Conservation (phyloP, 2,329 filamentous ascomycete species). For the Penicillium sp. region DNA sequence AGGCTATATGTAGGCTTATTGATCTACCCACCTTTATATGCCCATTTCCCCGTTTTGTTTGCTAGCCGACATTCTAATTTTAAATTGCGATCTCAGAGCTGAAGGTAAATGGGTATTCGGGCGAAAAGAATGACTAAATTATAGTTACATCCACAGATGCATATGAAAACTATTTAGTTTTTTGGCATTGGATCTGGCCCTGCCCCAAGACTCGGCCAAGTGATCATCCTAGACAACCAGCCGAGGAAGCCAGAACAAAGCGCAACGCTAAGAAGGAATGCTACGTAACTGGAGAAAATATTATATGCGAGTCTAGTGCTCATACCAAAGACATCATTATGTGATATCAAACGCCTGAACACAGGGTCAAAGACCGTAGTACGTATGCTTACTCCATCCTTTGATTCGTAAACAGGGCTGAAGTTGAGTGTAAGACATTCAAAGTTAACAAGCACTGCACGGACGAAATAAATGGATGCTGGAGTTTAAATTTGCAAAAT, state of each 20-base stretch:
- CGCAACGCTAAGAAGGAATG: background rate
- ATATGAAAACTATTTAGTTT: too few relatives aligned
- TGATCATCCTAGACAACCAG: background rate
- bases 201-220: background rate
- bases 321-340: background rate
- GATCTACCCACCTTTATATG: background rate
- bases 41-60: background rate
- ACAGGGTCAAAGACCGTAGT: background rate
- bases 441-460: background rate
- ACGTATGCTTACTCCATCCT: background rate
- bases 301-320: background rate
- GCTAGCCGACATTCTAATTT: background rate
- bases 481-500: background rate
- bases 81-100: background rate
- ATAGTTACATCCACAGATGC: too few relatives aligned
- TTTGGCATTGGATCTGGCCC: background rate
- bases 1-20: background rate
- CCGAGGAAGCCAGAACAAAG: background rate
- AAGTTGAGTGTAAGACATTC: background rate
- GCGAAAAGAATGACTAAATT: background rate
- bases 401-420: background rate
- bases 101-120: background rate
- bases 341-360: background rate
- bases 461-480: background rate
- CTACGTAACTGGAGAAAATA: background rate